Evolutionary conservation across 179 eudicot genomes (phyloP), one percentile per base, ranked within the genome.

Genomic region (Drosera spatulata): DNA sequence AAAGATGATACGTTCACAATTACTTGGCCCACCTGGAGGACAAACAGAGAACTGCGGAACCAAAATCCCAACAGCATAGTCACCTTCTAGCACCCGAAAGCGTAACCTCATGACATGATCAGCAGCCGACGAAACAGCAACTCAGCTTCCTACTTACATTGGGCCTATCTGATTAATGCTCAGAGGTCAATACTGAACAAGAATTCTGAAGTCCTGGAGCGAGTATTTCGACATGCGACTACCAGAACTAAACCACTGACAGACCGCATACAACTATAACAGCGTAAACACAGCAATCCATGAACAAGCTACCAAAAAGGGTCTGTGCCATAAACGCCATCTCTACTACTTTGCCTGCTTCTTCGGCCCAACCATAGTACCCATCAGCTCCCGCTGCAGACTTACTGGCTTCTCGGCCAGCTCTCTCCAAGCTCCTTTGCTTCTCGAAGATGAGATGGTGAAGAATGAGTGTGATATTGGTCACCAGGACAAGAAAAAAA

Each of bases 221-320:
- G 33, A 10, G 40, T 11, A 7, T 39, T 37, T 10, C 3, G 5
- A 7, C 40, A 39, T 39, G 12, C 5, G 10, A 1, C 10, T 37
- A 11, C 3, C 44, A 39, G 41, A 5, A 5, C 37, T 51, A 51
- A 7, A 52, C 66, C 55, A 64, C 10, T 2, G 87, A 75, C 55
- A 85, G 72, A 60, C 84, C 80, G 57, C 83, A 82, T 49, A 91
- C 62, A 48, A 86, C 74, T 55, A 81, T 78, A 4, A 83, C 55
- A 2, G 86, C 78, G 64, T 88, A 91, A 37, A 91, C 72, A 58
- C 83, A 72, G 68, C 78, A 81, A 61, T 91, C 98, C 76, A 86
- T 70, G 72, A 86, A 86, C 50, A 91, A 41, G 8, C 89, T 77
- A 58, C 78, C 69, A 53, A 64, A 2, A 11, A 79, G 68, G 15